Evolutionary conservation across 495 filamentous ascomycete species (phyloP).

Genomic region (Haplographium delicatum): DNA sequence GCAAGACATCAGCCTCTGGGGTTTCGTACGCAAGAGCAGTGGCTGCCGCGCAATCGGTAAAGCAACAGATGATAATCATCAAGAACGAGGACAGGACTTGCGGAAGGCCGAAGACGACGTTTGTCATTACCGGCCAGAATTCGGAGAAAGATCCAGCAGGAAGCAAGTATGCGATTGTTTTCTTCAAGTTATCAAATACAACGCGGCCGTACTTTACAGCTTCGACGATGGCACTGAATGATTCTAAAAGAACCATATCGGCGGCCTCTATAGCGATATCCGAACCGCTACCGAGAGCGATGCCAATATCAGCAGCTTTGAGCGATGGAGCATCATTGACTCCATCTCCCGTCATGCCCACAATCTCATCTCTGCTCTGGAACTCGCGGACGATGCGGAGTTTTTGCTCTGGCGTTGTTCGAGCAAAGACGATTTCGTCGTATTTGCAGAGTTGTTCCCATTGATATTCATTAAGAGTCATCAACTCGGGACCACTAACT

Average conservation of each 20-base stretch:
- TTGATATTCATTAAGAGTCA: constrained; percentile 48
- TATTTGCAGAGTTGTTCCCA: constrained; percentile 55
- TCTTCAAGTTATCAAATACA: constrained; percentile 54
- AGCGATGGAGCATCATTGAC: constrained; percentile 56
- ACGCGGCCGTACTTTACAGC: constrained; percentile 56
- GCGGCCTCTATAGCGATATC: constrained; percentile 67
- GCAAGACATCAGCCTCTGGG: constrained; percentile 63
- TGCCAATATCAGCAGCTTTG: constrained; percentile 49
- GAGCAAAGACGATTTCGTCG: constrained; percentile 60
- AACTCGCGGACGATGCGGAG: constrained; percentile 67
- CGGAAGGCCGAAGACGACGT: constrained; percentile 62
- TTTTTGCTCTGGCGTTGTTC: constrained; percentile 73
- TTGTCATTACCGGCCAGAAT: constrained; percentile 67
- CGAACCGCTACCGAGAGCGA: constrained; percentile 43
- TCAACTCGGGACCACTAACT: constrained; percentile 53
- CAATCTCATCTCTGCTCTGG: constrained; percentile 41
- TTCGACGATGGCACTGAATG: constrained; percentile 60
- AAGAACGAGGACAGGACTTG: constrained; percentile 62
- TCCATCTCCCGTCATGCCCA: constrained; percentile 52
- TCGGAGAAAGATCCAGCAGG: constrained; percentile 63
- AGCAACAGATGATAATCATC: constrained; percentile 68
- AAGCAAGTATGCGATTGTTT: constrained; percentile 51
- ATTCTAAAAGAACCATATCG: constrained; percentile 65
- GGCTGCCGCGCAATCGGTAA: constrained; percentile 62
- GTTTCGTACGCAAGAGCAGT: constrained; percentile 65